These are phyloP conservation scores for Annulohypoxylon truncatum DNA, from an alignment of 2,329 filamentous ascomycete genomes.

Conservation along the genomic window DNA sequence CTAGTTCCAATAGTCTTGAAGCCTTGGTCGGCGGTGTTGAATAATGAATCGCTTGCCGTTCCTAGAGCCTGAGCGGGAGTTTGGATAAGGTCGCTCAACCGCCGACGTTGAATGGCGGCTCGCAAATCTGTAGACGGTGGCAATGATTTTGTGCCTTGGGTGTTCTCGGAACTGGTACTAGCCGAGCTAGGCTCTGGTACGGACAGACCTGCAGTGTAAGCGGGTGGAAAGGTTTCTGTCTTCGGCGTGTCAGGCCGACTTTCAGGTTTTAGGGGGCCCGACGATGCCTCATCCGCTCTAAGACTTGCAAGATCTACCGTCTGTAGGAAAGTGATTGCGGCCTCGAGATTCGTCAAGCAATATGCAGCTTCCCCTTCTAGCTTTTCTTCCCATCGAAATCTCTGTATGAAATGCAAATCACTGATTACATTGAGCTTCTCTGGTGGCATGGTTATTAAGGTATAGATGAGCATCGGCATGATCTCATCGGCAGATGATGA, in stretches of 20 bases:
- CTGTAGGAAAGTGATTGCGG: constrained; percentile 92
- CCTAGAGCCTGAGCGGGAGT: constrained; percentile 84
- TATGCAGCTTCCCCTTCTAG: constrained; percentile 95
- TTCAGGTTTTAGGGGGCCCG: constrained; percentile 71
- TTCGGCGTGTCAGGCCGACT: constrained; percentile 61
- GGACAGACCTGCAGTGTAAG: constrained; percentile 61
- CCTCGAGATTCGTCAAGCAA: constrained; percentile 95
- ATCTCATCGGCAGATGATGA: constrained; percentile 97
- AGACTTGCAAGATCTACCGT: constrained; percentile 94
- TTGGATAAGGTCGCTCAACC: constrained; percentile 87
- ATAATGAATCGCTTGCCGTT: constrained; percentile 84
- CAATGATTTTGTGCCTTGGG: constrained; percentile 49
- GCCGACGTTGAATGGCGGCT: constrained; percentile 66
- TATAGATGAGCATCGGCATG: constrained; percentile 95
- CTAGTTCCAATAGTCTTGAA: constrained; percentile 93
- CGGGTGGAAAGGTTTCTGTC: constrained; percentile 68
- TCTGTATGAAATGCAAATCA: constrained; percentile 93
- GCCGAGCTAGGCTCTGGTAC: constrained; percentile 48
- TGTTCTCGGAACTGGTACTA: constrained; percentile 50
- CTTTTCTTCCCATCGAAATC: constrained; percentile 86
- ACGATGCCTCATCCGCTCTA: constrained; percentile 79
- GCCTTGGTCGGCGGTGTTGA: constrained; percentile 89
- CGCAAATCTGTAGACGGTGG: constrained; percentile 58
- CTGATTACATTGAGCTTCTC: constrained; percentile 90
- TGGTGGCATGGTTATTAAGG: constrained; percentile 88